phyloP scores from a whole-genome alignment of 2,329 filamentous ascomycete genomes.

The Clonostachys solani region DNA sequence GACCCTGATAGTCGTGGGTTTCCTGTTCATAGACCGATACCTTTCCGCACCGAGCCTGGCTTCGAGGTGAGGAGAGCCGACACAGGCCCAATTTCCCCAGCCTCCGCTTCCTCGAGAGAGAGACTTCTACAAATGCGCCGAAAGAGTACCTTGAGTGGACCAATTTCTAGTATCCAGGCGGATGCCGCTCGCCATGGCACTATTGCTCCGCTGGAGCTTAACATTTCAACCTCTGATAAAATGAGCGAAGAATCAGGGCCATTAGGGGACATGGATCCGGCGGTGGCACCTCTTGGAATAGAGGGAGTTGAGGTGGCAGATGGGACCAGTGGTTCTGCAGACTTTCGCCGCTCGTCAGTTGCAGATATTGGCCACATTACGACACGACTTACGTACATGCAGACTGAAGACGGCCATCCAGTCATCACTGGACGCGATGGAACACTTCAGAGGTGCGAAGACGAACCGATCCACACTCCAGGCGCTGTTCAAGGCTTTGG shows the following conservation, averaged over 20 bases:
- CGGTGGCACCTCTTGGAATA: no score
- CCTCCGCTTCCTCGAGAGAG: constrained; percentile 10
- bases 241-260: constrained; percentile 21
- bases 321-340: constrained; percentile 6
- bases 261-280: constrained; percentile 1
- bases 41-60: constrained; percentile 19
- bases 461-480: constrained; percentile 86
- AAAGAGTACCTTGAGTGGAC: constrained; percentile 27
- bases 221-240: constrained; percentile 21
- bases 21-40: constrained; percentile 18
- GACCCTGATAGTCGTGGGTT: constrained; percentile 23
- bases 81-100: constrained; percentile 13
- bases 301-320: neutral
- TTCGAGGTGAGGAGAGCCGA: constrained; percentile 17
- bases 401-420: constrained; percentile 74
- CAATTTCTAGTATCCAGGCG: constrained; percentile 38
- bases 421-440: constrained; percentile 77
- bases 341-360: constrained; percentile 13
- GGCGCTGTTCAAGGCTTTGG: constrained; percentile 81
- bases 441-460: constrained; percentile 75
- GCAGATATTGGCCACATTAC: constrained; percentile 52
- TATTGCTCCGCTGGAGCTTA: constrained; percentile 23
- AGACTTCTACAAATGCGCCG: constrained; percentile 15
- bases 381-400: constrained; percentile 72
- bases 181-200: constrained; percentile 34